phyloP scores from a whole-genome alignment of 768 basidiomycete species.

The Leccinum subtestaceum region DNA sequence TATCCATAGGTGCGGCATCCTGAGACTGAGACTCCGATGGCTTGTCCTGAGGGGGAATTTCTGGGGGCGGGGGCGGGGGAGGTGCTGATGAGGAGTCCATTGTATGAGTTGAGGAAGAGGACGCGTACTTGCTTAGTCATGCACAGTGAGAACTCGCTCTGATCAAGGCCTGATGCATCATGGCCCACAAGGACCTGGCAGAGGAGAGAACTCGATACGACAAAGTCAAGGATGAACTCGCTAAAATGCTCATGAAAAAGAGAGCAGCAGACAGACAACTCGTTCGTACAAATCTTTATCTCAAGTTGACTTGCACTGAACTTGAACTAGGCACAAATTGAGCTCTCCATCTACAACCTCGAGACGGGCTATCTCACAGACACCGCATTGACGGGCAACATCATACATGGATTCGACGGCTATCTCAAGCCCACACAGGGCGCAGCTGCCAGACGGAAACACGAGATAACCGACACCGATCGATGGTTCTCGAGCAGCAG shows the following conservation, averaged over 20 bases:
- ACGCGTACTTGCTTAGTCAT: conserved; percentile 25
- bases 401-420: conserved; percentile 83
- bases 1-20: conserved; percentile 59
- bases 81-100: conserved; percentile 60
- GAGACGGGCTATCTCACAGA: conserved; percentile 77
- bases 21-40: conserved; percentile 43
- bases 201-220: conserved; percentile 74
- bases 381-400: conserved; percentile 81
- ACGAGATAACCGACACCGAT: conserved; percentile 75
- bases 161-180: too few species aligned
- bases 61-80: conserved; percentile 42
- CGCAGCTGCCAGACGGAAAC: conserved; percentile 52
- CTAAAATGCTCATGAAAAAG: conserved; percentile 72
- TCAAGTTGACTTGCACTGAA: neutral
- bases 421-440: conserved; percentile 75
- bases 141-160: too few species aligned
- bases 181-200: conserved; percentile 39
- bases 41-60: conserved; percentile 45
- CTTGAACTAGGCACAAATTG: conserved; percentile 60
- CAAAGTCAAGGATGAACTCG: conserved; percentile 67
- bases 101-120: conserved; percentile 6
- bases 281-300: conserved; percentile 39
- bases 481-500: conserved; percentile 83
- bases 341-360: conserved; percentile 74
- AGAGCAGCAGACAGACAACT: conserved; percentile 73